Conservation (phyloP, 331 rosid genomes). For the Acacia concinna region DNA sequence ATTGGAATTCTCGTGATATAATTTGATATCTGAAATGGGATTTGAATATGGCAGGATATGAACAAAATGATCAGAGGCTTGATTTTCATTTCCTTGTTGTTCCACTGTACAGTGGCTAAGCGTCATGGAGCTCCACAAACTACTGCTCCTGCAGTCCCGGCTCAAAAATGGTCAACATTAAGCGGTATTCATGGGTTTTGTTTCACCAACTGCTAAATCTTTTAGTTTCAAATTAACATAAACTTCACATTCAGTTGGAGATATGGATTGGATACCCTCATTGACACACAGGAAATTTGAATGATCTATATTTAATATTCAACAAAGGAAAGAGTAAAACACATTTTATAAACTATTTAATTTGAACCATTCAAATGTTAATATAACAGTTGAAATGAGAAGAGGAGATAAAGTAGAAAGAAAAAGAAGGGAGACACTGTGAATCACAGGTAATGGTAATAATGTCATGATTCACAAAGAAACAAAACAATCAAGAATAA, state of each 20-base stretch:
- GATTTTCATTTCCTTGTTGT: constrained; percentile 54
- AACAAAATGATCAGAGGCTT: constrained; percentile 57
- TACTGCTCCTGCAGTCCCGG: constrained; percentile 4
- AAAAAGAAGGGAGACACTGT: neutral
- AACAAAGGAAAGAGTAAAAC: neutral
- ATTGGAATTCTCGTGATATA: neutral
- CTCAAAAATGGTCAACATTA: constrained; percentile 68
- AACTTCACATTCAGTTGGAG: neutral
- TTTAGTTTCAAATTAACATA: neutral
- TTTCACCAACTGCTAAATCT: neutral
- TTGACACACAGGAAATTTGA: neutral
- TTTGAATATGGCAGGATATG: constrained; percentile 43
- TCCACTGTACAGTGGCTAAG: constrained; percentile 54
- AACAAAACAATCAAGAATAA: neutral
- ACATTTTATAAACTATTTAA: neutral
- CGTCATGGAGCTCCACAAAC: neutral
- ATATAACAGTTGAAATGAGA: neutral
- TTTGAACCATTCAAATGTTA: neutral
- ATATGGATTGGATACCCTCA: neutral
- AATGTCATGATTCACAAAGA: neutral
- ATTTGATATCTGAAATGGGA: neutral
- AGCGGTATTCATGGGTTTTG: constrained; percentile 30
- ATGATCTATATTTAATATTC: neutral
- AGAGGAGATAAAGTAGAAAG: too few relatives aligned
- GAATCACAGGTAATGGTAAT: neutral